Evolutionary conservation across 208 protist species (phyloP), one percentile per base, ranked within the genome.

Genomic region (Leishmania mexicana): DNA sequence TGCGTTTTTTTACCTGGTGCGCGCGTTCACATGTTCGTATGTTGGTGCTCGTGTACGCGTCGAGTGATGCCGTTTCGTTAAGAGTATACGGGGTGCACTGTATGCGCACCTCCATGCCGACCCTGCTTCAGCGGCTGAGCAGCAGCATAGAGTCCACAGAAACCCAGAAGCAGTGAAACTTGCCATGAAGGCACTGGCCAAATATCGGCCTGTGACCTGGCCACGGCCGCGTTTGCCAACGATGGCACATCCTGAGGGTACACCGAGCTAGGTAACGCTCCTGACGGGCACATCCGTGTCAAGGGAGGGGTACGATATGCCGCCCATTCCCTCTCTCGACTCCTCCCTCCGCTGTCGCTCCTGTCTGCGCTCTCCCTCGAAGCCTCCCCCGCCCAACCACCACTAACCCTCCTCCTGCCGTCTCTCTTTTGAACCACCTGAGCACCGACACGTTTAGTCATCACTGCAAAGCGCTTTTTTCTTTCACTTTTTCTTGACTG

Each of bases 341-440:
- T 31, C 28, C 45, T 28, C 21, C 24, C 40, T 7, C 13, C 70
- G 21, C 31, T 19, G 7, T 54, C 45, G 21, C 28, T 51, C 28
- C 51, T 54, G 11, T 38, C 1, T 21, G 4, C 28, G 42, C 45
- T 47, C 11, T 54, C 28, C 1, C 45, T 13, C 40, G 10, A 72
- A 54, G 8, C 28, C 45, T 74, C 42, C 40, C 40, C 13, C 21
- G n/a, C n/a, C 64, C 5, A 3, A 28, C 47, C 54, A 5, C 21
- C 77, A 45, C n/a, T 45, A 2, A n/a, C 35, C n/a, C 24, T 74
- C 54, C 24, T 70, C 62, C 42, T 28, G 7, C n/a, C 65, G 31
- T 86, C 53, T 80, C 68, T 47, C 19, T 72, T 3, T 51, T 74
- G 67, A 53, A 24, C 11, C 73, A 28, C 49, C 17, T 62, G 10